phyloP scores from a whole-genome alignment of 2,329 filamentous ascomycete genomes.

The Cladorrhinum sp. region DNA sequence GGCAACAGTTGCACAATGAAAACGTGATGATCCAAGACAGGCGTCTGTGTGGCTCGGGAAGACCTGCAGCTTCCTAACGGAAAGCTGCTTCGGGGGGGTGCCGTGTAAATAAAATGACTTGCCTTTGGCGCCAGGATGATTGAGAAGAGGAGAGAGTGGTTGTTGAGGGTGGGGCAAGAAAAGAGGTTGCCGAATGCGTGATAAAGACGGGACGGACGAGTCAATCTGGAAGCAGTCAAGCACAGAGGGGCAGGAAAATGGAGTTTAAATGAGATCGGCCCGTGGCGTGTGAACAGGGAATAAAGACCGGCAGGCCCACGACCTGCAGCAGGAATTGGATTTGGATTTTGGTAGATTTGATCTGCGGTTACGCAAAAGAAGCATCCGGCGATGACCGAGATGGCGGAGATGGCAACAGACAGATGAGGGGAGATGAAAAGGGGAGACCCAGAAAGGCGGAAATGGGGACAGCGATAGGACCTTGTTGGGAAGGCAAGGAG shows the following conservation, averaged over 20 bases:
- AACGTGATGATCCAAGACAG: slow-evolving; percentile 18
- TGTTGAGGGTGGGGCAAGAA: background rate
- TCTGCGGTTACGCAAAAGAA: background rate
- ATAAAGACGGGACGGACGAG: slow-evolving; percentile 13
- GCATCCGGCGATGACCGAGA: slow-evolving; percentile 7
- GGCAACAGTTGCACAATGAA: slow-evolving; percentile 7
- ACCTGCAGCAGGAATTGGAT: slow-evolving; percentile 8
- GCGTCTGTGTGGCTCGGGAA: slow-evolving; percentile 13
- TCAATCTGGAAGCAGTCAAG: slow-evolving; percentile 7
- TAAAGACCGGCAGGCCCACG: slow-evolving; percentile 17
- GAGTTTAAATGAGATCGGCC: slow-evolving; percentile 11
- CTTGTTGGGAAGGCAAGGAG: slow-evolving; percentile 15
- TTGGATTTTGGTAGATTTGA: slow-evolving; percentile 1
- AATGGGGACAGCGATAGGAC: slow-evolving; percentile 9
- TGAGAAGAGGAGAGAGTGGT: background rate
- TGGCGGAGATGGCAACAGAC: slow-evolving; percentile 3
- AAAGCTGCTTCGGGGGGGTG: slow-evolving; percentile 10
- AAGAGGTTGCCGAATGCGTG: background rate
- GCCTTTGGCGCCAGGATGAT: background rate
- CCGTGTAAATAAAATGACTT: slow-evolving; percentile 1
- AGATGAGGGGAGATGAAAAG: background rate
- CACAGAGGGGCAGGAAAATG: slow-evolving; percentile 11
- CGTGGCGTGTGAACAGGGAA: slow-evolving; percentile 20
- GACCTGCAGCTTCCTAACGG: slow-evolving; percentile 17
- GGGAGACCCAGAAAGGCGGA: slow-evolving; percentile 15